These are phyloP conservation scores for Clarireedia paspali DNA, from an alignment of 2,329 filamentous ascomycete genomes.

Conservation along the genomic window DNA sequence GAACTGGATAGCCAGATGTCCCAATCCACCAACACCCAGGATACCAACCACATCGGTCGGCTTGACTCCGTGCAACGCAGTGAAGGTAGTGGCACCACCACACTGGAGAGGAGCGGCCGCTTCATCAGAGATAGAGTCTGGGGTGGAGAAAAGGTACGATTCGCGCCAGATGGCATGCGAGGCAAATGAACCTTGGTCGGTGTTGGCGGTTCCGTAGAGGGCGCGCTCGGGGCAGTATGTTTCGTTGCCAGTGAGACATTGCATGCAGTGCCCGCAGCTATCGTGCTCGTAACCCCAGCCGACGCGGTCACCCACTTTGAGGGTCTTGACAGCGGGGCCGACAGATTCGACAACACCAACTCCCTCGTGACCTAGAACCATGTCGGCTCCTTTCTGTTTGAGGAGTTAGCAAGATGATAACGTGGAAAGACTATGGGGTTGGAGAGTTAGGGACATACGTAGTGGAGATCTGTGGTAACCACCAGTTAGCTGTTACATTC, in stretches of 20 bases:
- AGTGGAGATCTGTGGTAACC: slow-evolving; percentile 5
- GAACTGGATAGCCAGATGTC: slow-evolving; percentile 55
- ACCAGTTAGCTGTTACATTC: neutral
- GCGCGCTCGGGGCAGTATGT: slow-evolving; percentile 33
- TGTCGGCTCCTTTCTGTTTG: slow-evolving; percentile 7
- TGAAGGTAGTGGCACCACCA: slow-evolving; percentile 34
- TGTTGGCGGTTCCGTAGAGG: slow-evolving; percentile 35
- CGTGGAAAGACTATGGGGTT: neutral
- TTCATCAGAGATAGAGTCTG: slow-evolving; percentile 29
- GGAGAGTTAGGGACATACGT: slow-evolving; percentile 1
- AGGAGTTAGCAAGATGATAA: neutral
- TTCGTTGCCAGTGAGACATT: slow-evolving; percentile 35
- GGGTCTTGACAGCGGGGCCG: slow-evolving; percentile 41
- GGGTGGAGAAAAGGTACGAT: slow-evolving; percentile 33
- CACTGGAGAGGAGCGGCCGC: slow-evolving; percentile 39
- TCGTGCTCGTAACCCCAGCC: slow-evolving; percentile 38
- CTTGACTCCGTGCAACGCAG: slow-evolving; percentile 27
- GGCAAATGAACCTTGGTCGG: slow-evolving; percentile 40
- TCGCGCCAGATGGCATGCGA: slow-evolving; percentile 32
- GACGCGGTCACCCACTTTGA: slow-evolving; percentile 34
- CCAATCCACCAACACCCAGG: slow-evolving; percentile 52
- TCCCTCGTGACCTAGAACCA: slow-evolving; percentile 57
- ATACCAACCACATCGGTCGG: slow-evolving; percentile 27
- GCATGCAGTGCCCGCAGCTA: slow-evolving; percentile 35
- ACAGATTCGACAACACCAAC: slow-evolving; percentile 57